phyloP scores from a whole-genome alignment of 2,329 filamentous ascomycete species.

The Penicillium vulpinum region DNA sequence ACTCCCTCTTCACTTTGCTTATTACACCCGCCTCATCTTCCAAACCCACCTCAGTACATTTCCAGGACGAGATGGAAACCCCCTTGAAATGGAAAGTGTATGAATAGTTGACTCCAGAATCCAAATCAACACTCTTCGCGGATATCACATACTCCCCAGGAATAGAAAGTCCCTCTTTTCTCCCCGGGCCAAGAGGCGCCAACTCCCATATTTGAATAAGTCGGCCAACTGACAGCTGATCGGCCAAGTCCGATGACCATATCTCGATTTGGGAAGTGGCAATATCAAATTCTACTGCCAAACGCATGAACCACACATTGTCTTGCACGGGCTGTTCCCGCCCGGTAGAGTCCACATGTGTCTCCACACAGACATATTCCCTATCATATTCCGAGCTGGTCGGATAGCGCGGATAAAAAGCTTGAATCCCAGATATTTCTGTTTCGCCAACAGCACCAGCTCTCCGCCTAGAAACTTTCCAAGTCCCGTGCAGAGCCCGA shows the following conservation, averaged over 20 bases:
- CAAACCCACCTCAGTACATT: not conserved
- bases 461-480: constrained; percentile 59
- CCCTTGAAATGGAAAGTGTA: constrained; percentile 32
- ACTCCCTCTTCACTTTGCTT: not conserved
- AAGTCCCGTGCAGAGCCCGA: constrained; percentile 67
- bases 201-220: constrained; percentile 11
- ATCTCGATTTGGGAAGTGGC: constrained; percentile 15
- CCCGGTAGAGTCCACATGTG: not conserved
- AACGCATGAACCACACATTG: constrained; percentile 12
- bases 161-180: not conserved
- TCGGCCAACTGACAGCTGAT: not conserved
- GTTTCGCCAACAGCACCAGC: constrained; percentile 50
- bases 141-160: constrained; percentile 18
- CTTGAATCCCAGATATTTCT: constrained; percentile 58
- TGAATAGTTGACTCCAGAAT: not conserved
- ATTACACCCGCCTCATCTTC: not conserved
- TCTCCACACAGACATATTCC: constrained; percentile 36
- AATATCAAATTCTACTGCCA: not conserved
- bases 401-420: constrained; percentile 63
- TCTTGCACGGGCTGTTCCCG: not conserved
- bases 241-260: constrained; percentile 10
- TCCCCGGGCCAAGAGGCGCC: constrained; percentile 1
- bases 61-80: constrained; percentile 30
- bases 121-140: not conserved
- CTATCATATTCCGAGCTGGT: constrained; percentile 46